These are phyloP conservation scores for Buxus sempervirens DNA, from an alignment of 164 flowering plant genomes.

Conservation along the genomic window DNA sequence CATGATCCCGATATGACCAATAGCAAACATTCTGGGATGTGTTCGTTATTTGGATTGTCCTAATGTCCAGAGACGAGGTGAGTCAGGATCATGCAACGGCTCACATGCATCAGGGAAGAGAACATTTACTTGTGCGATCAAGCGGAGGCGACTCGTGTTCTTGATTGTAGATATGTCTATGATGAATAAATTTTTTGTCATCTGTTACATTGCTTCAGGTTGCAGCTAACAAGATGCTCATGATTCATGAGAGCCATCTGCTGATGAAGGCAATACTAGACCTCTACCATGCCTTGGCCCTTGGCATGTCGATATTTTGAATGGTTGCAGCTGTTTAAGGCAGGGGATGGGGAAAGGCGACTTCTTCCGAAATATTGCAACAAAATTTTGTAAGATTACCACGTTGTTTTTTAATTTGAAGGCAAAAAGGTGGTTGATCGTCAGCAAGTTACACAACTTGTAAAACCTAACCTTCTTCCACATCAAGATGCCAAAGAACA, in stretches of 20 bases:
- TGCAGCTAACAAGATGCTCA: constrained; percentile 68
- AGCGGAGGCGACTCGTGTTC: constrained; percentile 38
- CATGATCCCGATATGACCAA: too few species aligned
- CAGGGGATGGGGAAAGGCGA: constrained; percentile 49
- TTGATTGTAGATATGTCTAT: not conserved
- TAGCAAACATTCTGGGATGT: too few species aligned
- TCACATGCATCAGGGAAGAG: constrained; percentile 60
- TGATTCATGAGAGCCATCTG: constrained; percentile 59
- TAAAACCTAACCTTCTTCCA: constrained; percentile 23
- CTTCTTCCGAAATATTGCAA: constrained; percentile 62
- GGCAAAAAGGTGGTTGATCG: constrained; percentile 40
- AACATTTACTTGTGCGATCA: constrained; percentile 55
- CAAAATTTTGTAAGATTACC: constrained; percentile 61
- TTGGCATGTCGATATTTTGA: too few species aligned
- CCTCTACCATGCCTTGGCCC: too few species aligned
- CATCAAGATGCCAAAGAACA: constrained; percentile 15
- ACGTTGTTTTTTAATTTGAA: constrained; percentile 34
- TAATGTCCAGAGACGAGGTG: constrained; percentile 62
- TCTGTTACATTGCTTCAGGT: constrained; percentile 42
- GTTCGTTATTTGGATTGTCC: too few species aligned
- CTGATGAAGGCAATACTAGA: constrained; percentile 70
- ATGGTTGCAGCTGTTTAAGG: constrained; percentile 29
- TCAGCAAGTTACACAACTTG: constrained; percentile 10
- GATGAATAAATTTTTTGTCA: not conserved
- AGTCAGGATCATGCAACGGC: constrained; percentile 46